Evolutionary conservation across 1,139 yeast species (phyloP).

Genomic region (Candida tetrigidarum): DNA sequence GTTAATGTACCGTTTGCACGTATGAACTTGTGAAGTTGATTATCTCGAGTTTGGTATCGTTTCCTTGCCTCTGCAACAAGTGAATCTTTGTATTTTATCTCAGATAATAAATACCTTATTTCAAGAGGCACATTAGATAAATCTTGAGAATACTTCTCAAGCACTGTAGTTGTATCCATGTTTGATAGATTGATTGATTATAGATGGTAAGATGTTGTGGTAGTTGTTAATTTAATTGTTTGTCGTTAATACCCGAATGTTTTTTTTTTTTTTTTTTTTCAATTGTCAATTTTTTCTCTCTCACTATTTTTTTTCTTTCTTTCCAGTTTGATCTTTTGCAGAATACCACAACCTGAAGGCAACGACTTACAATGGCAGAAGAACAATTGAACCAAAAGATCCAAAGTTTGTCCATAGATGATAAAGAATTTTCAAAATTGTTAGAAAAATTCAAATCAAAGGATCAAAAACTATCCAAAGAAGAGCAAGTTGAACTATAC

Average conservation of each 20-base stretch:
- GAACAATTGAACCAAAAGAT: constrained; percentile 5
- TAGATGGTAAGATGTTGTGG: neutral
- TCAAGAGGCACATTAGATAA: constrained; percentile 90
- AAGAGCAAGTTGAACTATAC: constrained; percentile 4
- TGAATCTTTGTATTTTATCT: constrained; percentile 71
- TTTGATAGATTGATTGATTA: neutral
- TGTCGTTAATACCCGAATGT: neutral
- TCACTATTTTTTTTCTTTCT: neutral
- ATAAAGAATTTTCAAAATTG: neutral
- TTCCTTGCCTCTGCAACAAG: constrained; percentile 69
- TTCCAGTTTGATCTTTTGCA: too few relatives aligned
- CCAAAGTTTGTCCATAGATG: constrained; percentile 2
- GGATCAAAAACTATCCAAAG: neutral
- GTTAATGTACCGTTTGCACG: constrained; percentile 82
- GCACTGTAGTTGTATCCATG: constrained; percentile 55
- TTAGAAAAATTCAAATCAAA: constrained; percentile 1
- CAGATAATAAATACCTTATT: constrained; percentile 78
- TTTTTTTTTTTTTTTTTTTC: constrained; percentile 1
- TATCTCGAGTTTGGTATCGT: constrained; percentile 73
- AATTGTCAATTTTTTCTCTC: neutral
- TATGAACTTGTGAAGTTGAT: constrained; percentile 79
- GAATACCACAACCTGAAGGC: too few relatives aligned
- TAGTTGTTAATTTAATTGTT: neutral
- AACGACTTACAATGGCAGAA: neutral
- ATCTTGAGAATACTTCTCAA: constrained; percentile 53